These are phyloP conservation scores for Rubus idaeus DNA, from an alignment of 306 rosid genomes.

Conservation along the genomic window DNA sequence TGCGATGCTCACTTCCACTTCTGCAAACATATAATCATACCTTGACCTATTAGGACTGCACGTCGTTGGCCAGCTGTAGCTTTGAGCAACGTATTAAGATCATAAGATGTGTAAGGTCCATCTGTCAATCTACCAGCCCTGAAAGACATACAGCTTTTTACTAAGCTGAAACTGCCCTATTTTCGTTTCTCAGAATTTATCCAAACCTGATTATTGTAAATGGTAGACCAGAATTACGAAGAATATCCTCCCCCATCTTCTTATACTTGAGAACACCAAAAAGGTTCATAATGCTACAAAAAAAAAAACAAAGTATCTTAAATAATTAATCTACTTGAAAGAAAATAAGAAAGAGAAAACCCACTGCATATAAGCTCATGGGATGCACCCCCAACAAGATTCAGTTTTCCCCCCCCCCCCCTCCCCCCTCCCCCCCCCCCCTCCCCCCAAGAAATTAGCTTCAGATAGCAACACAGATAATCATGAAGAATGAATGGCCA, in stretches of 20 bases:
- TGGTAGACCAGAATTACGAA: constrained; percentile 76
- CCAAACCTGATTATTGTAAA: constrained; percentile 86
- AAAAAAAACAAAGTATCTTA: not conserved
- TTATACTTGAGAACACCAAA: constrained; percentile 93
- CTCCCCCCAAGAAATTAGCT: too few relatives aligned
- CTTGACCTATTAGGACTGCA: constrained; percentile 90
- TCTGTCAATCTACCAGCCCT: constrained; percentile 96
- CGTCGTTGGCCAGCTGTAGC: constrained; percentile 93
- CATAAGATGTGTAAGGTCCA: constrained; percentile 97
- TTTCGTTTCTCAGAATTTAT: constrained; percentile 3
- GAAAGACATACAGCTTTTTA: constrained; percentile 24
- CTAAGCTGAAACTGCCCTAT: not conserved
- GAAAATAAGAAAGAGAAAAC: not conserved
- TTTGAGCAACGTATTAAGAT: constrained; percentile 85
- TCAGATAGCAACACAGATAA: too few relatives aligned
- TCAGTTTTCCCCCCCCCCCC: too few relatives aligned
- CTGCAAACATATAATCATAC: constrained; percentile 28
- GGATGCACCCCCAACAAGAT: not conserved
- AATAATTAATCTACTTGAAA: constrained; percentile 11
- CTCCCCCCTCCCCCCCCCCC: too few relatives aligned
- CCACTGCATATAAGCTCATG: not conserved
- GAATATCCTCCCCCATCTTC: constrained; percentile 93
- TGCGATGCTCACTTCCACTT: not conserved
- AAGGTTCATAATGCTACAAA: constrained; percentile 78
- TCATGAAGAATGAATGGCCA: not conserved